phyloP scores from a whole-genome alignment of 306 rosid species.

The Malus sieversii region DNA sequence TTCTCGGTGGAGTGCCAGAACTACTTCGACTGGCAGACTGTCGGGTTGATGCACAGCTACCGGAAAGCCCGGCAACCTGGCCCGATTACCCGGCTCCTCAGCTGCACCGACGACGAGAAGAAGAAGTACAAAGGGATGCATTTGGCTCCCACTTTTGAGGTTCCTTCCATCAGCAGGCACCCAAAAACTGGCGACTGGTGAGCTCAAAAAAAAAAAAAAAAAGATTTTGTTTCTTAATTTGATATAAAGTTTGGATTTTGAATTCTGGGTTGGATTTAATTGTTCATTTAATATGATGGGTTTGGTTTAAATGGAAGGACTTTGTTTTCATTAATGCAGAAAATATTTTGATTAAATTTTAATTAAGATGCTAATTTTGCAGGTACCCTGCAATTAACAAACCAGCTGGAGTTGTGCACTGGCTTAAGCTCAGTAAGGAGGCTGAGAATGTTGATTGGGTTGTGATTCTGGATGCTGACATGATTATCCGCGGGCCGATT shows the following conservation, averaged over 20 bases:
- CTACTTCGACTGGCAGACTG: slow-evolving; percentile 99
- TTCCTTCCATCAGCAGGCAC: slow-evolving; percentile 94
- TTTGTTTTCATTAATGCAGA: not conserved
- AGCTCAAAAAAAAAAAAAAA: not conserved
- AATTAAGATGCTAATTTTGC: slow-evolving; percentile 10
- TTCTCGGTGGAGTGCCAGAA: slow-evolving; percentile 97
- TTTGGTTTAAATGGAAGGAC: not conserved
- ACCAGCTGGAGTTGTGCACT: slow-evolving; percentile 94
- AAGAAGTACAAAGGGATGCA: slow-evolving; percentile 78
- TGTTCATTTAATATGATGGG: not conserved
- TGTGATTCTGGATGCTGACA: slow-evolving; percentile 94
- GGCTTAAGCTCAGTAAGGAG: slow-evolving; percentile 90
- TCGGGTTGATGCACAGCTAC: slow-evolving; percentile 81
- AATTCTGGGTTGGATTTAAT: slow-evolving; percentile 9
- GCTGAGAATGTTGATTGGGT: slow-evolving; percentile 96
- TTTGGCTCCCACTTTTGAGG: slow-evolving; percentile 95
- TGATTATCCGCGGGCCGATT: slow-evolving; percentile 90
- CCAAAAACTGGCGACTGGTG: slow-evolving; percentile 98
- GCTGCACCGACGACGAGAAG: slow-evolving; percentile 93
- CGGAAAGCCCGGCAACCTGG: slow-evolving; percentile 82
- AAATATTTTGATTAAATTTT: too few species aligned
- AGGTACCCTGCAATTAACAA: slow-evolving; percentile 99
- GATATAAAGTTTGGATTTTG: slow-evolving; percentile 3
- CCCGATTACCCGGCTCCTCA: slow-evolving; percentile 83
- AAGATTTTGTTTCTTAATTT: not conserved